These are phyloP conservation scores for Ophiostoma tasmaniense DNA, from an alignment of 2,329 filamentous ascomycete species.

Conservation along the genomic window DNA sequence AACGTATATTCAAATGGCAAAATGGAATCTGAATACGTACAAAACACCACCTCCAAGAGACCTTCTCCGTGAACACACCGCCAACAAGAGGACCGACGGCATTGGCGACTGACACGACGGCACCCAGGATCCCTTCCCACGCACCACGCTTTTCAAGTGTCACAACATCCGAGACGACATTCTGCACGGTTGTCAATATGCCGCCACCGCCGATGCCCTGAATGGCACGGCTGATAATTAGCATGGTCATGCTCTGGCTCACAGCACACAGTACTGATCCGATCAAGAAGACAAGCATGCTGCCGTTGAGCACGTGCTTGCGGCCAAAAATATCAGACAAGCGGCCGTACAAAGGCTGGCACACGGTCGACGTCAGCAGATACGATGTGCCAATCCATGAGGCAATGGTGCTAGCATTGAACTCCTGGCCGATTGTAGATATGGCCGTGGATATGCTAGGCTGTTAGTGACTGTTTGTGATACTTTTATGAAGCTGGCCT, in stretches of 20 bases:
- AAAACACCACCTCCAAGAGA: neutral
- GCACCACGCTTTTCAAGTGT: slow-evolving; percentile 18
- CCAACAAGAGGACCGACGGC: neutral
- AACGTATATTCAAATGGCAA: too few relatives aligned
- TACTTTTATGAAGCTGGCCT: neutral
- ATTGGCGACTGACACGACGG: slow-evolving; percentile 14
- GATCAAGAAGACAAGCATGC: slow-evolving; percentile 17
- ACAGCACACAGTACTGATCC: slow-evolving; percentile 19
- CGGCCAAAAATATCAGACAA: slow-evolving; percentile 15
- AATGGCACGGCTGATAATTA: slow-evolving; percentile 18
- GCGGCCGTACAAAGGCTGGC: slow-evolving; percentile 14
- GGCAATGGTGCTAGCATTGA: slow-evolving; percentile 8
- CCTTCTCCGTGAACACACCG: neutral
- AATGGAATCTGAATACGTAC: neutral
- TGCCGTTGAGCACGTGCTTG: slow-evolving; percentile 14
- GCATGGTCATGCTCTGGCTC: slow-evolving; percentile 16
- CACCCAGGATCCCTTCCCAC: slow-evolving; percentile 19
- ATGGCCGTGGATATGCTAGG: neutral
- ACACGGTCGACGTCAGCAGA: slow-evolving; percentile 11
- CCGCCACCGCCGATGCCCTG: slow-evolving; percentile 19
- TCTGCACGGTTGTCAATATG: slow-evolving; percentile 17
- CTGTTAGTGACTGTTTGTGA: neutral
- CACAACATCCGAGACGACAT: slow-evolving; percentile 19
- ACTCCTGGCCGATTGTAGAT: slow-evolving; percentile 5
- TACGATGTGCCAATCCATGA: slow-evolving; percentile 14